phyloP scores from a whole-genome alignment of 148 eudicot genomes.

The Rhododendron simsii region DNA sequence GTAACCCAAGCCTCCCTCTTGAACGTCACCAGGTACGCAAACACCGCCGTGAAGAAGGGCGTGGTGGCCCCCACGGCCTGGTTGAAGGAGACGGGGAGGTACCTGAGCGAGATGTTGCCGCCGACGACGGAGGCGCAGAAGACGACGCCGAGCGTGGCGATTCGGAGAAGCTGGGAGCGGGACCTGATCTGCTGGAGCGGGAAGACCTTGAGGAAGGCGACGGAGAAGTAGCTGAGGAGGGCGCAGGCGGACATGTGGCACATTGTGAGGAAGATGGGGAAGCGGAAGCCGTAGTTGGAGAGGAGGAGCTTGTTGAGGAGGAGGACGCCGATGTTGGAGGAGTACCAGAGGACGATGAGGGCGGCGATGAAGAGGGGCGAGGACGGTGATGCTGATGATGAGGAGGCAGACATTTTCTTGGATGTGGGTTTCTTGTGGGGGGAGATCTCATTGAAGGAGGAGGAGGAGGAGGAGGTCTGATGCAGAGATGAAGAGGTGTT shows the following conservation, averaged over 20 bases:
- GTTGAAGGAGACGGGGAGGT: constrained; percentile 81
- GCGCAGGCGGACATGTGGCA: constrained; percentile 96
- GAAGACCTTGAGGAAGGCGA: constrained; percentile 52
- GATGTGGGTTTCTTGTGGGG: neutral
- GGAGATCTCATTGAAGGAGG: neutral
- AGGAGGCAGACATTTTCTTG: constrained; percentile 4
- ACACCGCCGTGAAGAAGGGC: constrained; percentile 92
- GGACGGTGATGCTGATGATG: constrained; percentile 15
- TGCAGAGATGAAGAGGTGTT: neutral
- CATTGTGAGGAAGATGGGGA: constrained; percentile 90
- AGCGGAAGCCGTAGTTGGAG: constrained; percentile 79
- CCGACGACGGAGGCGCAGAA: constrained; percentile 97
- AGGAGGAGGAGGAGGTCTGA: neutral
- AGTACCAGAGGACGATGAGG: constrained; percentile 71
- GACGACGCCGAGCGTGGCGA: constrained; percentile 67
- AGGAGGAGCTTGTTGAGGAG: constrained; percentile 71
- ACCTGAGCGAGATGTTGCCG: constrained; percentile 74
- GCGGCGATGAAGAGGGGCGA: constrained; percentile 54
- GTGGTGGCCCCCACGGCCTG: constrained; percentile 99
- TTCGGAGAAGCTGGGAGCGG: constrained; percentile 54
- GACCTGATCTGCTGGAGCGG: constrained; percentile 78
- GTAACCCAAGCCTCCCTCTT: constrained; percentile 87
- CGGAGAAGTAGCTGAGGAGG: constrained; percentile 73
- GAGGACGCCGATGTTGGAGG: constrained; percentile 90
- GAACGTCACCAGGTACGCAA: constrained; percentile 76